These are phyloP conservation scores for Babesia microti DNA, from an alignment of 169 alveolate species.

Conservation along the genomic window DNA sequence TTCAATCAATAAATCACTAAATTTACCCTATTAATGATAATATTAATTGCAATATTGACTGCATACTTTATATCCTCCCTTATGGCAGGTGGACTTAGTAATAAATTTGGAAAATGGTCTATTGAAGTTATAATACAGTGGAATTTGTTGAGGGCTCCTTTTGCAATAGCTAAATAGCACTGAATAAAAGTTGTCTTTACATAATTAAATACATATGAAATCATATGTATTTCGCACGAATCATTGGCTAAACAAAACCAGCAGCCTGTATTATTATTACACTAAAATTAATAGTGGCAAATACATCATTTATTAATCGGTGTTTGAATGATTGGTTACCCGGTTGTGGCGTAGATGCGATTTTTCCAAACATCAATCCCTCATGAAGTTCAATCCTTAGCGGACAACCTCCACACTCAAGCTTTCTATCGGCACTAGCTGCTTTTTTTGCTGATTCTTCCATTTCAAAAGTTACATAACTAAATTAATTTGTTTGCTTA, in stretches of 20 bases:
- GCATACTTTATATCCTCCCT: conserved; percentile 21
- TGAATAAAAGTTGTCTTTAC: conserved; percentile 9
- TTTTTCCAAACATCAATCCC: conserved; percentile 15
- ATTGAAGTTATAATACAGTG: conserved; percentile 40
- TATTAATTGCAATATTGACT: conserved; percentile 23
- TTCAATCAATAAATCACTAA: too few species aligned
- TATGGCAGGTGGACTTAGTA: conserved; percentile 19
- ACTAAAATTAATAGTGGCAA: too few species aligned
- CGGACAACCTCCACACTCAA: conserved; percentile 46
- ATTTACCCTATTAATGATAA: too few species aligned
- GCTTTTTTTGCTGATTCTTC: conserved; percentile 23
- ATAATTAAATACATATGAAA: conserved; percentile 22
- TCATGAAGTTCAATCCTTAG: conserved; percentile 20
- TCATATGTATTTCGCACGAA: conserved; percentile 37
- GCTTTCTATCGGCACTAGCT: conserved; percentile 37
- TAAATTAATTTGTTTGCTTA: conserved; percentile 1
- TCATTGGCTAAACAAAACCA: conserved; percentile 39
- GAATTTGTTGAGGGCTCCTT: conserved; percentile 13
- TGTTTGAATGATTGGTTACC: conserved; percentile 4
- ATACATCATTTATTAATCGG: conserved; percentile 4
- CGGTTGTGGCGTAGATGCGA: neutral
- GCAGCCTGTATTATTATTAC: too few species aligned
- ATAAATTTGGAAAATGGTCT: conserved; percentile 27
- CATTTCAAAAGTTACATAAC: neutral
- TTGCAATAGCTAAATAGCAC: conserved; percentile 41